Base-by-base conservation (phyloP, 2,329 filamentous ascomycete species). In the Rosellinia necatrix region DNA sequence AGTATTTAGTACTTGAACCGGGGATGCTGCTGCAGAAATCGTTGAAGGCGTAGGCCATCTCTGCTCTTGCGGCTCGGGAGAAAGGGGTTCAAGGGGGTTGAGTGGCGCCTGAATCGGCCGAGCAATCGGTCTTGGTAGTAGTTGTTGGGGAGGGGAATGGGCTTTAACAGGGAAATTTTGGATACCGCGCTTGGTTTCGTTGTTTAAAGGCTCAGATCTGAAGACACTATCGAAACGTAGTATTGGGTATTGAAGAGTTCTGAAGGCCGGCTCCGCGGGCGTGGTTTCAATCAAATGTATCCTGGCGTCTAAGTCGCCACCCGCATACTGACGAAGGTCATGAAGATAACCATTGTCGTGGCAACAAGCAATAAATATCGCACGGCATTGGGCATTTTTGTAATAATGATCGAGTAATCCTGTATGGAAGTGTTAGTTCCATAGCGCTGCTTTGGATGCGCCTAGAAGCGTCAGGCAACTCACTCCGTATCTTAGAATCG, bases 311-410 rank as follows among this genome's bases (percentile, higher is more conserved):
- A 43, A 7, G 32, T n/a, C n/a, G n/a, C 42, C 40, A 12, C 68
- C 68, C 13, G 64, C 63, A 62, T 70, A 72, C 46, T 69, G 67
- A 41, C 70, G 69, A 38, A 72, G 69, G 54, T 71, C 69, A 42
- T 70, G 70, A 38, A 71, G 63, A 64, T 72, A 72, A 51, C 70
- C 70, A 60, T 70, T 72, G 59, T 72, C 70, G 38, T 72, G 70
- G 57, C 70, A 72, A 51, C 68, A 71, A 13, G 69, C 70, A 42
- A 71, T 56, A 58, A 70, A 72, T 50, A 72, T 66, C 57, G 66
- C 70, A 62, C 70, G 64, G 63, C 70, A 72, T 54, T 71, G 69
- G 22, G 67, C 46, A 46, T 69, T 72, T 64, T 62, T 68, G 56
- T 69, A 55, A 62, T 71, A 72, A 60, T 72, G 69, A 51, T 62